Percentiles rank a stretch among this genome's conserved stretches.
phyloP scores from a whole-genome alignment of 371 early-diverging fungal species.

The Nematocida major region DNA sequence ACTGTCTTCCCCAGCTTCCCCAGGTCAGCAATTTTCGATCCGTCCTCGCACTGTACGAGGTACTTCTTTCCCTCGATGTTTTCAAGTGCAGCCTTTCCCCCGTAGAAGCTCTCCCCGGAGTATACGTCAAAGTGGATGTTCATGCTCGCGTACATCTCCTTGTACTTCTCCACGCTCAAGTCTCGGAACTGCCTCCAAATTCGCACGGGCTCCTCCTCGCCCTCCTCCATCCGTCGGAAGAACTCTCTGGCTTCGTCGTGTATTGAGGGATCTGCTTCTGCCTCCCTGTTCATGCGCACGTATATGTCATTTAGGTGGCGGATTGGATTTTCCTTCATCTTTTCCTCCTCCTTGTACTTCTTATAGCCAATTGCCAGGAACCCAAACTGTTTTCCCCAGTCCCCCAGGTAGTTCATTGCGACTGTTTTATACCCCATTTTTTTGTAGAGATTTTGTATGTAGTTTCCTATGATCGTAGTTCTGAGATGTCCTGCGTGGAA shows the following conservation, averaged over 20 bases:
- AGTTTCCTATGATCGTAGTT: slow-evolving; percentile 92
- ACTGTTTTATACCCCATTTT: slow-evolving; percentile 77
- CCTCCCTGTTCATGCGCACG: slow-evolving; percentile 77
- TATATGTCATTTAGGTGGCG: slow-evolving; percentile 87
- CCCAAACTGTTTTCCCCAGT: slow-evolving; percentile 99
- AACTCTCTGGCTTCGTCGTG: slow-evolving; percentile 84
- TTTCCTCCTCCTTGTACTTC: slow-evolving; percentile 73
- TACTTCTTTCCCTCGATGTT: slow-evolving; percentile 70
- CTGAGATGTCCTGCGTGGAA: slow-evolving; percentile 98
- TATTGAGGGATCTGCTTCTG: slow-evolving; percentile 69
- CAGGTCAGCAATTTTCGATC: slow-evolving; percentile 60
- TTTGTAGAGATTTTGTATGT: slow-evolving; percentile 73
- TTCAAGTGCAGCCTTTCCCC: slow-evolving; percentile 69
- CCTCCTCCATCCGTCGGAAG: slow-evolving; percentile 92
- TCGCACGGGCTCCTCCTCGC: slow-evolving; percentile 73
- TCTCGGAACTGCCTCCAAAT: slow-evolving; percentile 86
- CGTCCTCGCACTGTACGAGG: slow-evolving; percentile 55
- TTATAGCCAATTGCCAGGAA: slow-evolving; percentile 83
- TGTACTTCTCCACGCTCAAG: slow-evolving; percentile 83
- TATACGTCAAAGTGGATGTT: slow-evolving; percentile 89
- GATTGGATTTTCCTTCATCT: slow-evolving; percentile 77
- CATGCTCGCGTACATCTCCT: slow-evolving; percentile 79
- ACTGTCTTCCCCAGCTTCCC: slow-evolving; percentile 65
- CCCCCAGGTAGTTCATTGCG: slow-evolving; percentile 93
- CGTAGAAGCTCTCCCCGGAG: slow-evolving; percentile 91